A percentile compares a stretch with the other conserved stretches of the same genome.
These are phyloP conservation scores for Gracilaria vermiculophylla DNA, from an alignment of 23 red algal genomes.

Conservation along the genomic window DNA sequence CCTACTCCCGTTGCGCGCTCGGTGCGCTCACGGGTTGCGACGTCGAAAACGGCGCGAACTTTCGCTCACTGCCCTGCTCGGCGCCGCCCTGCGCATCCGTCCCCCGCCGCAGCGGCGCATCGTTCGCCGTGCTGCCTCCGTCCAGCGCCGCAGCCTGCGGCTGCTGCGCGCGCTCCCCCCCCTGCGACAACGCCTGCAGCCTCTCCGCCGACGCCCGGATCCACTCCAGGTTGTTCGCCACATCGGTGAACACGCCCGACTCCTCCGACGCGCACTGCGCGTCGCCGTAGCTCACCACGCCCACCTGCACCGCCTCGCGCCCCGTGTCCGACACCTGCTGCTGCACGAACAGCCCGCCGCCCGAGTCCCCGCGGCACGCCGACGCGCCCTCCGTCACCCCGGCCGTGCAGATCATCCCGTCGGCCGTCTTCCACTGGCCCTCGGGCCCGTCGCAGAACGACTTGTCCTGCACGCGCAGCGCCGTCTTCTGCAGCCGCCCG, in stretches of 20 bases:
- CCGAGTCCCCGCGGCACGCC: constrained; percentile 63
- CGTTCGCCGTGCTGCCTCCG: background rate
- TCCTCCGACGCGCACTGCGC: constrained; percentile 65
- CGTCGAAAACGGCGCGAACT: too few species aligned
- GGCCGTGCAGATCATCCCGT: constrained; percentile 65
- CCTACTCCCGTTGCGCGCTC: too few species aligned
- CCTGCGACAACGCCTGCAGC: background rate
- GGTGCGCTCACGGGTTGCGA: too few species aligned
- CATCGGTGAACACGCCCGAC: constrained; percentile 76
- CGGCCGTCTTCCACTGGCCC: constrained; percentile 28
- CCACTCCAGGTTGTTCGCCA: constrained; percentile 59
- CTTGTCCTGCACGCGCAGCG: constrained; percentile 36
- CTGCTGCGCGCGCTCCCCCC: background rate
- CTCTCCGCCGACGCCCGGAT: constrained; percentile 16
- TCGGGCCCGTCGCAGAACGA: constrained; percentile 62
- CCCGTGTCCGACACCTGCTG: background rate
- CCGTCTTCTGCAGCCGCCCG: constrained; percentile 64
- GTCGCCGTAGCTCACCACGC: constrained; percentile 69
- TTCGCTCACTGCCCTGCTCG: background rate
- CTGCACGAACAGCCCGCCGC: constrained; percentile 41
- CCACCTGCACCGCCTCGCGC: constrained; percentile 56
- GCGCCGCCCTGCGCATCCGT: background rate
- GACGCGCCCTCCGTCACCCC: constrained; percentile 51
- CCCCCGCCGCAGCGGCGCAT: background rate
- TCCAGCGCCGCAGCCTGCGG: background rate